Conservation (phyloP, 352 stramenopile species). For the Pythium rhizo-oryzae region DNA sequence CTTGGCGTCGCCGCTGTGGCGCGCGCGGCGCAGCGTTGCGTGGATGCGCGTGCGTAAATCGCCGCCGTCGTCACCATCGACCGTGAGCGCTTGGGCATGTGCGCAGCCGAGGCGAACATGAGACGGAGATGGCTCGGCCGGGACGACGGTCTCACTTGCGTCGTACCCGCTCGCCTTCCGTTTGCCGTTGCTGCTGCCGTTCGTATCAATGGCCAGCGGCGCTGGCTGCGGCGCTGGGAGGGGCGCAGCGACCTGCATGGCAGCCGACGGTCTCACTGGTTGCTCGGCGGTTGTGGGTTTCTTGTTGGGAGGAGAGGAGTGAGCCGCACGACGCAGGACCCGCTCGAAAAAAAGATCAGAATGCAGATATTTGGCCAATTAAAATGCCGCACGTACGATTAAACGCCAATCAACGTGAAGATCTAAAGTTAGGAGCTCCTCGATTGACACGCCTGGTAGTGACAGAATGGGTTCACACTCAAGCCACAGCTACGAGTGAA, state of each 20-base stretch:
- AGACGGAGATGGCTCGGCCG: background rate
- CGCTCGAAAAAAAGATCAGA: background rate
- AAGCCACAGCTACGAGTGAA: background rate
- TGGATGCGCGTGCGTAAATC: slow-evolving; percentile 8
- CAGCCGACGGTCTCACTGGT: too few species aligned
- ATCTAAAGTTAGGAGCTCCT: background rate
- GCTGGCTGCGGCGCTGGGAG: background rate
- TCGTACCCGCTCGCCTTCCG: slow-evolving; percentile 1
- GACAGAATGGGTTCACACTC: slow-evolving; percentile 4
- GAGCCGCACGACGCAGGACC: too few species aligned
- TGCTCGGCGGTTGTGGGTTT: background rate
- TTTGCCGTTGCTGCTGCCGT: slow-evolving; percentile 17
- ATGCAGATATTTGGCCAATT: too few species aligned
- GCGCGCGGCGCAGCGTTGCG: slow-evolving; percentile 13
- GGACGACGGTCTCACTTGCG: background rate
- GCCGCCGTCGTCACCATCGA: background rate
- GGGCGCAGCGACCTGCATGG: background rate
- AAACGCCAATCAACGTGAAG: background rate
- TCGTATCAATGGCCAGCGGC: slow-evolving; percentile 16
- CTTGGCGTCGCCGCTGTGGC: background rate
- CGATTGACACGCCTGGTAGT: background rate
- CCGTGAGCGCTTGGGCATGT: slow-evolving; percentile 11
- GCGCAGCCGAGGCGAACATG: background rate
- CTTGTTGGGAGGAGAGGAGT: background rate
- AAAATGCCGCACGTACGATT: too few species aligned